phyloP scores from a whole-genome alignment of 2,329 filamentous ascomycete species.

The Fusarium sp. region DNA sequence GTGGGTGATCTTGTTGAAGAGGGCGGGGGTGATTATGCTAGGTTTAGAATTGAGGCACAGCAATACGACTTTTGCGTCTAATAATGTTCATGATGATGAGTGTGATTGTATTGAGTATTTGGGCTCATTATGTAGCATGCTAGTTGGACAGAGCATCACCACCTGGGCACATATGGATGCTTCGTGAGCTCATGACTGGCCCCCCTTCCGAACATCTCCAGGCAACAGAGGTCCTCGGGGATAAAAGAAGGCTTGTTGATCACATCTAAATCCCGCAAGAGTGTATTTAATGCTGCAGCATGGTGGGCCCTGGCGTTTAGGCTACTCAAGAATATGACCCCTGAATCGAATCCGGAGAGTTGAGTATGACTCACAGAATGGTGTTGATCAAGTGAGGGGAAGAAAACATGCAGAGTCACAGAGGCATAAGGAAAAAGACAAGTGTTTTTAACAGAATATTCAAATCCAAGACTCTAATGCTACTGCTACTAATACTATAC shows the following conservation, averaged over 20 bases:
- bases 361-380: background rate
- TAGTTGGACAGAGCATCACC: background rate
- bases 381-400: background rate
- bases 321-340: background rate
- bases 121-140: background rate
- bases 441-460: slow-evolving; percentile 3
- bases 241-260: background rate
- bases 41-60: slow-evolving; percentile 16
- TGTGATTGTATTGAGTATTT: background rate
- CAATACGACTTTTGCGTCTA: slow-evolving; percentile 1
- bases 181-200: background rate
- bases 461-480: slow-evolving; percentile 20
- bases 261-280: background rate
- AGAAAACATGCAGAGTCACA: background rate
- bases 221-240: background rate
- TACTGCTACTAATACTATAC: slow-evolving; percentile 28
- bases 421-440: background rate
- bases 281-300: background rate
- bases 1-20: background rate
- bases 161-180: background rate
- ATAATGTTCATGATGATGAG: background rate
- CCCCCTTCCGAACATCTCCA: background rate
- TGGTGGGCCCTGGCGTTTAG: background rate
- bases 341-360: background rate
- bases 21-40: slow-evolving; percentile 13